Base-by-base conservation (phyloP, 352 stramenopile species). In the Globisporangium camurandrum region DNA sequence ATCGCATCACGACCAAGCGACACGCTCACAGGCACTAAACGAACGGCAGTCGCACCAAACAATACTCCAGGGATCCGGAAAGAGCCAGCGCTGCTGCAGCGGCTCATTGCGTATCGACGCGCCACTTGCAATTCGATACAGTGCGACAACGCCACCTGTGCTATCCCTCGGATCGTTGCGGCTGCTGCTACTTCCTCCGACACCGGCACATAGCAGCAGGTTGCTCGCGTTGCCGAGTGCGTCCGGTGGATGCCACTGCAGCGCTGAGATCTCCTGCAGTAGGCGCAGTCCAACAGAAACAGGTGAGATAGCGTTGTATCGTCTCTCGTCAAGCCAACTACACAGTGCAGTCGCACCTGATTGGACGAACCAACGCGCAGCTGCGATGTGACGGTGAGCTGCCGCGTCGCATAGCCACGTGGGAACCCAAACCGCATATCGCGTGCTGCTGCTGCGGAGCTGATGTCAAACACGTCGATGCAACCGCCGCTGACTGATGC, bases 41-140 rank as follows among this genome's bases (percentile, higher is more conserved):
- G n/a, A n/a, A n/a, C n/a, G n/a, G n/a, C n/a, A n/a, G n/a, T 19
- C 22, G 16, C 40, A 61, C 54, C 54, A 61, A 27, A 16, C 37
- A 30, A 54, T 37, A 19, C 40, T 57, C 48, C 48, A 54, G 6
- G 48, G 48, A n/a, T 54, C 48, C 4, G 7, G 24, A 27, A 54
- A 54, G 4, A 3, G 30, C 48, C 48, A 54, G 16, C 28, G 36
- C 3, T 22, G 17, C 4, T 24, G 16, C n/a, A 41, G 36, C 7
- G 36, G 30, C 8, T 34, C 30, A 7, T 12, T 34, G 30, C 30
- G 8, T 12, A 34, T 7, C 30, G 8, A 34, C 30, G 14, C 16
- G 14, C 30, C 30, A 34, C 30, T 34, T 7, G 8, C 36, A 22
- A 41, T 23, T n/a, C 36, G 16, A 41, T 8, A 24, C n/a, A 19